Conservation (phyloP, 768 basidiomycete genomes). For the Lactifluus rugatus region DNA sequence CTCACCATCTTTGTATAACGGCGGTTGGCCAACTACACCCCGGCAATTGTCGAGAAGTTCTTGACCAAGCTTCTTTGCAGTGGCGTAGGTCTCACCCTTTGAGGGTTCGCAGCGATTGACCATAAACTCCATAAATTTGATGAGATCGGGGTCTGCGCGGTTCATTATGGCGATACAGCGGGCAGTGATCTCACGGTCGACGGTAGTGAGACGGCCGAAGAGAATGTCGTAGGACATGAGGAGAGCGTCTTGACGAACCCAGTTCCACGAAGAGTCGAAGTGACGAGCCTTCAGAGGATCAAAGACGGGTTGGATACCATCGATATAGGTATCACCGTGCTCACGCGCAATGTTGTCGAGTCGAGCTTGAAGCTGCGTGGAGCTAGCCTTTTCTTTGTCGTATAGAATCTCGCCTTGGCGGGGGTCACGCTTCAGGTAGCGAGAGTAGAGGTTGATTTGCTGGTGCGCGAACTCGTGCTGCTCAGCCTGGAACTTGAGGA, state of each 20-base stretch:
- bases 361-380: conserved; percentile 63
- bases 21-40: conserved; percentile 74
- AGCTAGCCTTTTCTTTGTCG: conserved; percentile 76
- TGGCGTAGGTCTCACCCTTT: conserved; percentile 82
- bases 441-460: conserved; percentile 94
- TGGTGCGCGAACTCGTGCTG: conserved; percentile 88
- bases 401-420: conserved; percentile 85
- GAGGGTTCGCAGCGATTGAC: conserved; percentile 74
- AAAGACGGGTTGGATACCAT: conserved; percentile 92
- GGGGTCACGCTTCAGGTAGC: conserved; percentile 89
- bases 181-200: conserved; percentile 93
- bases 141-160: conserved; percentile 85
- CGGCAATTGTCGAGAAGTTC: conserved; percentile 90
- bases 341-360: conserved; percentile 84
- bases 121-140: conserved; percentile 93
- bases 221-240: conserved; percentile 99
- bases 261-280: conserved; percentile 99
- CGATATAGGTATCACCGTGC: conserved; percentile 88
- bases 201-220: conserved; percentile 85
- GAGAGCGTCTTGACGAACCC: conserved; percentile 95
- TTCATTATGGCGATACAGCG: conserved; percentile 97
- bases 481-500: conserved; percentile 90
- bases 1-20: conserved; percentile 91
- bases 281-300: conserved; percentile 93
- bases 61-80: conserved; percentile 97